Base-by-base conservation (phyloP, 371 early-diverging fungal species). In the Circinella minor region DNA sequence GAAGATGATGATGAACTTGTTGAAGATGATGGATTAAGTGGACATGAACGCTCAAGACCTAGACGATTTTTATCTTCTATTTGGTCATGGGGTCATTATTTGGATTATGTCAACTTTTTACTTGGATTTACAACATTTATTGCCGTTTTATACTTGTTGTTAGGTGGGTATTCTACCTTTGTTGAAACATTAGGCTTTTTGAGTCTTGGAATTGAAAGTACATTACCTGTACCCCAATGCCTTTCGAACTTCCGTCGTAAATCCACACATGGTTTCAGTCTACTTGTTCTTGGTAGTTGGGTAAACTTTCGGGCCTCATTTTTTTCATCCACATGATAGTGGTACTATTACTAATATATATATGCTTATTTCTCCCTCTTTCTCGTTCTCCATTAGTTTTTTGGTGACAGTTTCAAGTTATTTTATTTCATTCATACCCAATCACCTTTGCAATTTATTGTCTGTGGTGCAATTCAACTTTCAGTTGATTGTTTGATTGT, bases 331-430 rank as follows among this genome's bases (percentile, higher is more conserved):
- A 43, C 43, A 43, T 43, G 11, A 36, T 36, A 6, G 11, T 43
- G 27, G 27, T 27, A 27, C 2, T 27, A 27, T 27, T 27, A 27
- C 27, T 27, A 27, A 27, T 27, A 27, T 27, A 27, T 27, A 27
- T 27, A 27, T 27, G 2, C 27, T 27, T 27, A 27, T 27, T 27
- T 27, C 27, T 27, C 27, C 43, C 11, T 9, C 0, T 11, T 43
- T 43, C 11, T 43, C 11, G 1, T 11, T 43, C 11, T 43, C 15
- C 15, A 3, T 13, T 71, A 81, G 90, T 81, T 88, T 20, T 46
- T 86, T 39, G 91, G 91, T n/a, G 91, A 90, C 68, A 74, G 84
- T 8, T 89, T 89, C 75, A 90, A 90, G 73, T 74, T 87, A 9
- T 84, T 82, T 71, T 89, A 89, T 63, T 90, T 88, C 65, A 78